These are phyloP conservation scores for Populus simonii DNA, from an alignment of 345 rosid species.

Conservation along the genomic window DNA sequence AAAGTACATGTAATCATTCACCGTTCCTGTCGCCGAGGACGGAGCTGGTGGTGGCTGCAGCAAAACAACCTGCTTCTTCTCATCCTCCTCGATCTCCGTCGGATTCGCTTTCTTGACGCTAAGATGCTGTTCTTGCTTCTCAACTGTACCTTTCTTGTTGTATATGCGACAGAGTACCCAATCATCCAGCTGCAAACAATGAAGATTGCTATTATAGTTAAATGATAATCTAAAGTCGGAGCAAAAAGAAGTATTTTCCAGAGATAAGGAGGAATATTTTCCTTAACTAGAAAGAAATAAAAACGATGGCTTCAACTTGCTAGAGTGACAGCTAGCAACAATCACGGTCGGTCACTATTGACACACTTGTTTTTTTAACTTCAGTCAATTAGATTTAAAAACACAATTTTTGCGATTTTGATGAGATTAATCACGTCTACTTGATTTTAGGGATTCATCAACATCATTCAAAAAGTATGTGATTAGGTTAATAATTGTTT, in stretches of 20 bases:
- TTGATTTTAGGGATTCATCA: not conserved
- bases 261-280: conserved; percentile 29
- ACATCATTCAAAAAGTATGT: not conserved
- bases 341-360: not conserved
- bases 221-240: not conserved
- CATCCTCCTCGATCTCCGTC: conserved; percentile 21
- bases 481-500: not conserved
- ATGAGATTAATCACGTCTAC: not conserved
- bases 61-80: conserved; percentile 43
- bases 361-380: too few species aligned
- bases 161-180: conserved; percentile 97
- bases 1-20: conserved; percentile 40
- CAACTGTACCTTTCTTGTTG: conserved; percentile 79
- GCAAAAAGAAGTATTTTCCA: too few species aligned
- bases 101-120: conserved; percentile 1
- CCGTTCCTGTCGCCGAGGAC: conserved; percentile 12
- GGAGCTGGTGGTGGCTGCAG: conserved; percentile 21
- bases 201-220: not conserved
- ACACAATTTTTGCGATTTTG: not conserved
- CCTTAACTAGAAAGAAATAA: not conserved
- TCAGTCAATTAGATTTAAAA: not conserved
- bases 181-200: conserved; percentile 71
- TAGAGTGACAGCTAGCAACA: not conserved
- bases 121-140: conserved; percentile 39
- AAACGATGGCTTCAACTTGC: not conserved